These are phyloP conservation scores for Pythium graminicola DNA, from an alignment of 352 stramenopile species.

Conservation along the genomic window DNA sequence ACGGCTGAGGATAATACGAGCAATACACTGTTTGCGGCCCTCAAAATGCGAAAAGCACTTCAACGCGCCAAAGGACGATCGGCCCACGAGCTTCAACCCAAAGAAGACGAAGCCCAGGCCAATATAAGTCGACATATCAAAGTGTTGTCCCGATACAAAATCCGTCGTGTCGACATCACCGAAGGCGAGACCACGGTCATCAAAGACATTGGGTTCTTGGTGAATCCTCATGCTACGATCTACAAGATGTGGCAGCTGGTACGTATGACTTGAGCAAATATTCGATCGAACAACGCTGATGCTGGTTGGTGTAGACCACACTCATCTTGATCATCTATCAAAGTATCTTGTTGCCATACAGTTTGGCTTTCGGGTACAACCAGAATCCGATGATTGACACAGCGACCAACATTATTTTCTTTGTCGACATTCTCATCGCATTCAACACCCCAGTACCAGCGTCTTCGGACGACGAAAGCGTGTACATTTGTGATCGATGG, in stretches of 20 bases:
- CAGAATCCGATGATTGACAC: conserved; percentile 43
- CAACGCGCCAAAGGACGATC: conserved; percentile 27
- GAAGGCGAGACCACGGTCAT: conserved; percentile 31
- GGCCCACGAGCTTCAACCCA: conserved; percentile 3
- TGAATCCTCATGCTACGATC: conserved; percentile 56
- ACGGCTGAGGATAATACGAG: conserved; percentile 6
- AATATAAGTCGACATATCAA: conserved; percentile 67
- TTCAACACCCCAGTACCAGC: conserved; percentile 69
- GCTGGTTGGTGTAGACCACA: conserved; percentile 33
- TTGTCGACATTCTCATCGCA: conserved; percentile 59
- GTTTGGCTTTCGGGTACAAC: conserved; percentile 49
- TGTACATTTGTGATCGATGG: conserved; percentile 57
- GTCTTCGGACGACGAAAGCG: conserved; percentile 30
- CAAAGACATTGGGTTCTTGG: conserved; percentile 36
- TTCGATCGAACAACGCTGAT: not conserved
- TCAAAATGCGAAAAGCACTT: conserved; percentile 45
- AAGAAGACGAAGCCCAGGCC: conserved; percentile 37
- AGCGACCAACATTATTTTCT: conserved; percentile 63
- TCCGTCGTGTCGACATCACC: conserved; percentile 46
- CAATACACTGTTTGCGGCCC: conserved; percentile 57
- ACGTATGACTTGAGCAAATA: conserved; percentile 5
- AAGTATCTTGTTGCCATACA: conserved; percentile 63
- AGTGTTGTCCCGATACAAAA: conserved; percentile 69
- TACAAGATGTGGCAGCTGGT: conserved; percentile 79
- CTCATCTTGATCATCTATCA: conserved; percentile 75